Percentiles rank a stretch among this genome's conserved stretches.
Evolutionary conservation across 108 stramenopile genomes (phyloP).

Genomic region (Mayamaea pseudoterrestris): DNA sequence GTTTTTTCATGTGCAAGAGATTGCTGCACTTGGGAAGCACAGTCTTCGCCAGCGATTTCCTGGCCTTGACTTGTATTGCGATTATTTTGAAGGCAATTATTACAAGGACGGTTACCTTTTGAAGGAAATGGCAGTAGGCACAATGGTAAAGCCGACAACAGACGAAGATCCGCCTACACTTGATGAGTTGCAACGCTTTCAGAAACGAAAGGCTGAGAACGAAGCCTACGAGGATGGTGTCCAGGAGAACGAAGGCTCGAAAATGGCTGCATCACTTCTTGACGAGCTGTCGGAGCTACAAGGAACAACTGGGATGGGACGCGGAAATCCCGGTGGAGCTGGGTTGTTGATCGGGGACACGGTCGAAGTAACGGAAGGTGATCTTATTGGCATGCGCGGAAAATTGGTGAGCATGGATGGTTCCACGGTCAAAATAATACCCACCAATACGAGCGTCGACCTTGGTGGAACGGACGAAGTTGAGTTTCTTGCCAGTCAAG

Average conservation of each 20-base stretch:
- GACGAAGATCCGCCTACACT: constrained; percentile 87
- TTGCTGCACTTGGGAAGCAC: constrained; percentile 58
- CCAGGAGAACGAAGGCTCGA: constrained; percentile 77
- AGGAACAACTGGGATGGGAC: constrained; percentile 55
- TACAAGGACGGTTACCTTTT: constrained; percentile 89
- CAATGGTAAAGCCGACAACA: constrained; percentile 72
- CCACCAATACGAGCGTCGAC: constrained; percentile 48
- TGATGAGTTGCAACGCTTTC: constrained; percentile 88
- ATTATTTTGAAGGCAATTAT: constrained; percentile 83
- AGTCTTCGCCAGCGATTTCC: constrained; percentile 55
- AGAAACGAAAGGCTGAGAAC: constrained; percentile 42
- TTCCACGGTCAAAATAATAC: constrained; percentile 84
- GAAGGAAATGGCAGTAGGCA: constrained; percentile 88
- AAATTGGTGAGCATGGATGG: constrained; percentile 83
- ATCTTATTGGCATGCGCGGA: constrained; percentile 87
- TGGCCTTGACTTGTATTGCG: constrained; percentile 65
- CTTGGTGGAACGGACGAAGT: constrained; percentile 76
- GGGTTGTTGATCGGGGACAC: constrained; percentile 88
- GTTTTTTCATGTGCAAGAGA: constrained; percentile 83
- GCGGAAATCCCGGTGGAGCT: constrained; percentile 23
- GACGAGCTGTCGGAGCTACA: constrained; percentile 80
- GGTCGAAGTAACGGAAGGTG: constrained; percentile 89
- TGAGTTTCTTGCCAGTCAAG: constrained; percentile 80
- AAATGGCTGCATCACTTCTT: constrained; percentile 66
- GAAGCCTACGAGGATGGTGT: constrained; percentile 40